phyloP scores from a whole-genome alignment of 352 stramenopile genomes.

The Phytophthora pistaciae region DNA sequence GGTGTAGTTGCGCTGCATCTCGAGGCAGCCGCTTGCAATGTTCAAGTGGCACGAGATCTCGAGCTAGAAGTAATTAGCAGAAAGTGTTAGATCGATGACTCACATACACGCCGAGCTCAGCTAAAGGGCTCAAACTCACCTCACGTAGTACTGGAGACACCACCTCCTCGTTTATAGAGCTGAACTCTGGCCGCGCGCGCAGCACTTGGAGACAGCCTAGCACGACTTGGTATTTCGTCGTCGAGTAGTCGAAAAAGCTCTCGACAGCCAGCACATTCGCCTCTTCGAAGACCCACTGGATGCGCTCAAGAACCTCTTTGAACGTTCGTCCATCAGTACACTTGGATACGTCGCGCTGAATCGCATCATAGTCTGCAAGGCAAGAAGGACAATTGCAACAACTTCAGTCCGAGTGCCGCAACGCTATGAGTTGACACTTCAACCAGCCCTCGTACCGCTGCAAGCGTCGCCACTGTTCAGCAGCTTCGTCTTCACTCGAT shows the following conservation, averaged over 20 bases:
- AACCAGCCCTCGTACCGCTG: conserved; percentile 19
- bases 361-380: conserved; percentile 19
- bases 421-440: not conserved
- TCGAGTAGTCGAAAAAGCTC: conserved; percentile 73
- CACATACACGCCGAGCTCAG: not conserved
- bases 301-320: conserved; percentile 30
- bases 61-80: conserved; percentile 14
- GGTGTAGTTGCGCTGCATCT: conserved; percentile 67
- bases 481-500: conserved; percentile 44
- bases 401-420: not conserved
- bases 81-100: conserved; percentile 4
- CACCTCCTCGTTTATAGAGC: conserved; percentile 8
- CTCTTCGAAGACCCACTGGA: conserved; percentile 54
- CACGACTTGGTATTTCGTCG: conserved; percentile 59
- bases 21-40: conserved; percentile 64
- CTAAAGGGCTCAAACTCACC: conserved; percentile 15
- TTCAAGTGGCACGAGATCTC: conserved; percentile 73
- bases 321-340: conserved; percentile 21
- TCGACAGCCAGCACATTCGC: conserved; percentile 72
- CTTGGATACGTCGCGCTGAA: conserved; percentile 15
- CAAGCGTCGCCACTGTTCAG: conserved; percentile 31
- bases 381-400: not conserved
- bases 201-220: conserved; percentile 43
- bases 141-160: conserved; percentile 24
- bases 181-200: conserved; percentile 21